Base-by-base conservation (phyloP, 2,329 filamentous ascomycete genomes). In the Fusarium albosuccineum region DNA sequence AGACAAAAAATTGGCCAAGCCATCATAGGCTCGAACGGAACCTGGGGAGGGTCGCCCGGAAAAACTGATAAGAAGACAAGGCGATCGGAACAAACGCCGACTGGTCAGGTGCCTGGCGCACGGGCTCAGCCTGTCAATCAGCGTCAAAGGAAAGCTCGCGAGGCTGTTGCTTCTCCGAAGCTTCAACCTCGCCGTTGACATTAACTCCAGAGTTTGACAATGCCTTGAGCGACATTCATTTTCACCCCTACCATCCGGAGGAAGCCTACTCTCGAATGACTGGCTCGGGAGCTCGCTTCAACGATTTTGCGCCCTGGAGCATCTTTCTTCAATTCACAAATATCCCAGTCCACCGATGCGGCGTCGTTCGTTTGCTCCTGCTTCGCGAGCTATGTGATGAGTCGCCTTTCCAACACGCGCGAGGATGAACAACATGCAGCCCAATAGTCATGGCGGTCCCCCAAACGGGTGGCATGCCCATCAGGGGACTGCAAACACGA, bases 401-500 rank as follows among this genome's bases (percentile, higher is more conserved):
- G 64, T 62, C 57, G 64, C 62, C 68, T 68, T 73, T 70, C 66
- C 74, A 62, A 75, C 44, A 51, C 71, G 39, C 58, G 54, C 69
- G 66, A 77, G 57, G 68, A 77, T 71, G 71, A 74, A 73, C 63
- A 73, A 68, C 22, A 76, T 77, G 74, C 70, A 75, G 53, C 64
- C 68, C 56, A 70, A 72, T 60, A 73, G 71, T 50, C 72, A 72
- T 59, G 75, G 77, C 54, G 73, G 74, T 42, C 58, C 71, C 42
- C 71, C 75, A 55, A 81, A 81, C 73, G 80, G 80, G 70, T 51
- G 70, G 44, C 66, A 68, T 56, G 65, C 68, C 57, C 70, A 73
- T 39, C 59, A 69, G 49, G 70, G 65, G 55, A 67, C 65, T 46
- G 46, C 64, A 14, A 66, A 74, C 50, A 55, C 69, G 30, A 73